These are phyloP conservation scores for Ophiostoma ips DNA, from an alignment of 2,329 filamentous ascomycete genomes.

Conservation along the genomic window DNA sequence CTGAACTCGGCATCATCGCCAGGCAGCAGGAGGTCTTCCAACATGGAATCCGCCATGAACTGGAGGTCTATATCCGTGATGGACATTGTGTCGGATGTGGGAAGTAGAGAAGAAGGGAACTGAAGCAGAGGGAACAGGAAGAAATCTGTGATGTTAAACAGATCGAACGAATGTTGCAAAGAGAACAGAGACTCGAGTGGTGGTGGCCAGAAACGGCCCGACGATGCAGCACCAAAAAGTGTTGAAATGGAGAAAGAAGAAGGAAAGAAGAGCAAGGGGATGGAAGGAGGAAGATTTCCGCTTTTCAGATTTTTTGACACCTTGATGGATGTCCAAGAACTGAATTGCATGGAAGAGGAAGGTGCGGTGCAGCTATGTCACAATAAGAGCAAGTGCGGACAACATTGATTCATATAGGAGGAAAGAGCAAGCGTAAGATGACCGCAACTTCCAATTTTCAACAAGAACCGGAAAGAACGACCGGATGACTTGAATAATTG, in stretches of 20 bases:
- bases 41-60: slow-evolving; percentile 4
- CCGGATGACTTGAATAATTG: too few relatives aligned
- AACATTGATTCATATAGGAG: neutral
- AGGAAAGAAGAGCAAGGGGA: neutral
- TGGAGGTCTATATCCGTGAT: slow-evolving; percentile 6
- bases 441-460: too few relatives aligned
- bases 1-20: neutral
- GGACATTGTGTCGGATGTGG: slow-evolving; percentile 2
- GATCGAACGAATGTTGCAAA: neutral
- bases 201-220: neutral
- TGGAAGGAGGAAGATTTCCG: neutral
- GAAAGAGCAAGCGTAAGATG: neutral
- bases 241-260: neutral
- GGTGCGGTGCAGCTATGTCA: neutral
- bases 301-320: neutral
- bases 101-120: neutral
- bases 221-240: neutral
- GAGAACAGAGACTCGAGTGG: neutral
- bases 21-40: neutral
- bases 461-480: too few relatives aligned
- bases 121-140: neutral
- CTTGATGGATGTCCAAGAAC: neutral
- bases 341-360: neutral
- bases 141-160: neutral
- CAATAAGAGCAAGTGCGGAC: neutral